Conservation (phyloP, 768 basidiomycete genomes). For the Pulveroboletus sp. region DNA sequence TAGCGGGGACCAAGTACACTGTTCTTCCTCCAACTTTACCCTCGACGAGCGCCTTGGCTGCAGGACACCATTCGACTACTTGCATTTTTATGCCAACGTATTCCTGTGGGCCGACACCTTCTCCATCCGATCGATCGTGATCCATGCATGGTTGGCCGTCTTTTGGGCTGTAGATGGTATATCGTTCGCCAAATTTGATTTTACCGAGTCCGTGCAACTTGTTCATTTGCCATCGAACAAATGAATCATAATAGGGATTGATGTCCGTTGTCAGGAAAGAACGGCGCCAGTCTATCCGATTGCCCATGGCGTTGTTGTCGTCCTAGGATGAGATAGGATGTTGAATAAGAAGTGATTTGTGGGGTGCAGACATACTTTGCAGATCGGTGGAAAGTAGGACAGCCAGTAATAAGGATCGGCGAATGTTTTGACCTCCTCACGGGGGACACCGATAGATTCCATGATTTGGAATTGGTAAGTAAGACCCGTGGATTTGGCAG, state of each 20-base stretch:
- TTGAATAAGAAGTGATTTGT: background rate
- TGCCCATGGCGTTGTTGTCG: conserved; percentile 87
- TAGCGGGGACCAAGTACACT: conserved; percentile 93
- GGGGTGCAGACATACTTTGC: conserved; percentile 53
- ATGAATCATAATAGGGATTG: conserved; percentile 96
- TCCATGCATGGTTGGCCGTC: conserved; percentile 99
- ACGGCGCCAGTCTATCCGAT: conserved; percentile 96
- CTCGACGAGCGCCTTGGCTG: conserved; percentile 61
- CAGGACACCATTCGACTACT: conserved; percentile 79
- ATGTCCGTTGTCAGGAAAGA: conserved; percentile 91
- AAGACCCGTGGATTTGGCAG: conserved; percentile 88
- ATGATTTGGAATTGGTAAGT: conserved; percentile 99
- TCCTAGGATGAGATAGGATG: conserved; percentile 27
- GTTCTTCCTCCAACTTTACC: conserved; percentile 73
- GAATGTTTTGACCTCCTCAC: conserved; percentile 90
- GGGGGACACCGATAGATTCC: conserved; percentile 88
- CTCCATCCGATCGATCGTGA: conserved; percentile 94
- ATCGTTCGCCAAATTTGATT: conserved; percentile 97
- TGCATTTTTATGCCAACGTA: conserved; percentile 96
- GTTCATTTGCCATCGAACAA: conserved; percentile 98
- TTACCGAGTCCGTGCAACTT: conserved; percentile 83
- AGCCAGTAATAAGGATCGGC: conserved; percentile 95
- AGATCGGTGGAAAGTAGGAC: conserved; percentile 93
- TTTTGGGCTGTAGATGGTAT: conserved; percentile 98
- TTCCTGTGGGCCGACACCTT: conserved; percentile 92